Evolutionary conservation across 78 protist genomes (phyloP), one percentile per base, ranked within the genome.

Genomic region (Bodo saltans): DNA sequence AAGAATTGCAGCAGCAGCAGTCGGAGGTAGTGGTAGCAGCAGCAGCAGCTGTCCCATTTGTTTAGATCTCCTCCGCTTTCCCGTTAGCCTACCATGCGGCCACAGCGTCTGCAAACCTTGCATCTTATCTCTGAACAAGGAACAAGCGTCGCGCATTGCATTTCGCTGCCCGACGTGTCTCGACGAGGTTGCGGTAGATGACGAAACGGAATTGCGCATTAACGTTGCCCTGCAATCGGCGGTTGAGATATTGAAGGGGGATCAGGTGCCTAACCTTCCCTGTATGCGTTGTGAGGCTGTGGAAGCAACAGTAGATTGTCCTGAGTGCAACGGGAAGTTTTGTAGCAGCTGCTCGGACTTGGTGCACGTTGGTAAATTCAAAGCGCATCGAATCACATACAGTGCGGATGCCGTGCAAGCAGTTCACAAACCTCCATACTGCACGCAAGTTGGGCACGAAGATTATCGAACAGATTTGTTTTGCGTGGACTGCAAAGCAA

Each of bases 401-500:
- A 30, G 69, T 27, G 29, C 81, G 37, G 11, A 47, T 3, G 70
- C 81, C 39, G 53, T 76, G 28, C 12, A 8, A 32, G 81, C 67
- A 3, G 8, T 67, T 3, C 12, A 39, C 28, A 47, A 67, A 27
- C 53, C 81, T 27, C 81, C 81, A 3, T 32, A 3, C 27, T 76
- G 81, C 41, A 17, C 8, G 27, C 29, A 4, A 3, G 47, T 67
- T 17, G 81, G 81, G 67, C 81, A 76, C 69, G 34, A 12, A 33
- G 81, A 76, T 25, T 76, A 76, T 67, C 81, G 81, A 8, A 4
- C 67, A 2, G 81, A 76, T 27, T 67, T 76, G 32, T 76, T 23
- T 38, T 76, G 81, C 41, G 53, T 39, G 27, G 81, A 76, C 67
- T 76, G 81, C 69, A 76, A 76, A 33, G 72, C 8, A 27, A 33